phyloP scores from a whole-genome alignment of 2,329 filamentous ascomycete species.

The Phaeosphaeria sp. region DNA sequence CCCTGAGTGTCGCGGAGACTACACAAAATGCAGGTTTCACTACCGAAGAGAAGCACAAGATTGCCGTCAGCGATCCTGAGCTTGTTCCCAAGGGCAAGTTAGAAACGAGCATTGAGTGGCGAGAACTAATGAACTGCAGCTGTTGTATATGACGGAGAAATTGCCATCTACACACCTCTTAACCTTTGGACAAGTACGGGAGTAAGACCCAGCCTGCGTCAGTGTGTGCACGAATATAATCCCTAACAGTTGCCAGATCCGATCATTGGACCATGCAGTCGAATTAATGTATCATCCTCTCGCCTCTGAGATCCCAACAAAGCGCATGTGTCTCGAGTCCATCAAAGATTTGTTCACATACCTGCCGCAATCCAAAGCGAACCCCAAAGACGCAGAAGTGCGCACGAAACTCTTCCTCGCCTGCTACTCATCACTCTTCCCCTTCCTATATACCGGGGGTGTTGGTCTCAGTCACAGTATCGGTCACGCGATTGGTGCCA shows the following conservation, averaged over 20 bases:
- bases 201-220: conserved; percentile 20
- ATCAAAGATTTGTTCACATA: conserved; percentile 60
- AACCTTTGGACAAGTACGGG: conserved; percentile 60
- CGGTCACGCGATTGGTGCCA: conserved; percentile 61
- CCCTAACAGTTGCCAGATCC: conserved; percentile 43
- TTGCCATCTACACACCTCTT: conserved; percentile 59
- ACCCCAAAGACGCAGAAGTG: conserved; percentile 55
- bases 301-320: conserved; percentile 57
- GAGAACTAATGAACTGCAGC: conserved; percentile 41
- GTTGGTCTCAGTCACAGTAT: conserved; percentile 58
- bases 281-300: conserved; percentile 62
- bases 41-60: conserved; percentile 58
- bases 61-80: conserved; percentile 54
- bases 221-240: not conserved
- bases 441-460: conserved; percentile 57
- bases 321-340: conserved; percentile 55
- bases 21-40: conserved; percentile 62
- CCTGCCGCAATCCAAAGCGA: conserved; percentile 57
- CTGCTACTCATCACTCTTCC: conserved; percentile 57
- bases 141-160: conserved; percentile 61
- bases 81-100: conserved; percentile 48
- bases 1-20: conserved; percentile 60
- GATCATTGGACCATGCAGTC: conserved; percentile 63
- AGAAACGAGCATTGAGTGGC: not conserved
- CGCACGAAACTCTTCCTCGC: conserved; percentile 62